Evolutionary conservation across 495 filamentous ascomycete species (phyloP).

Genomic region (Choiromyces venosus): DNA sequence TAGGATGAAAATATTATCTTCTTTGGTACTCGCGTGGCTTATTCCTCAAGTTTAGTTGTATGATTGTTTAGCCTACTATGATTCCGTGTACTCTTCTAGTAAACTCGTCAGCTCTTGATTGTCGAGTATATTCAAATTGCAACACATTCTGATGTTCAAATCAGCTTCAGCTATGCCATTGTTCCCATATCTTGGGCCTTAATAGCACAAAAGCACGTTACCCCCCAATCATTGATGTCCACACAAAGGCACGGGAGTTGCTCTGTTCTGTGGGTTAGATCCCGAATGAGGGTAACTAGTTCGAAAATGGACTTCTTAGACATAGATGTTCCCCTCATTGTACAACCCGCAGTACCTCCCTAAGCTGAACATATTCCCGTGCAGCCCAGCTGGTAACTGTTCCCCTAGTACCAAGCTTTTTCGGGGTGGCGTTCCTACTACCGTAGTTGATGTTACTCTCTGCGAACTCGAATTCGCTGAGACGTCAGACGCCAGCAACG

Average conservation of each 20-base stretch:
- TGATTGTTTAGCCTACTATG: not conserved
- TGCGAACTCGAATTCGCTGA: constrained; percentile 32
- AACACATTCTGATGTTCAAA: not conserved
- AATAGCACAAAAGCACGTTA: not conserved
- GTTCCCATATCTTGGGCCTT: not conserved
- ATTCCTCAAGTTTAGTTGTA: not conserved
- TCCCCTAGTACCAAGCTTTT: constrained; percentile 31
- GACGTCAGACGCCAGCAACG: constrained; percentile 21
- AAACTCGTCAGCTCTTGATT: not conserved
- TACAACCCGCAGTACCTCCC: constrained; percentile 10
- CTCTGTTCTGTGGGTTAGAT: not conserved
- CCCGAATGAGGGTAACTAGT: not conserved
- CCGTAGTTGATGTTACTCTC: not conserved
- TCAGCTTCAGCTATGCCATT: constrained; percentile 2
- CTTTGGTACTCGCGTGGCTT: not conserved
- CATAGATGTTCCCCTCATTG: constrained; percentile 4
- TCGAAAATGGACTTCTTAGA: constrained; percentile 29
- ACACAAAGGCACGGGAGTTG: not conserved
- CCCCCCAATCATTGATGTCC: not conserved
- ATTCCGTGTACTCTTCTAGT: not conserved
- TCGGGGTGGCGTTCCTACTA: constrained; percentile 26
- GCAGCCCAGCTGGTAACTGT: constrained; percentile 23
- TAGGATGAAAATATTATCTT: not conserved
- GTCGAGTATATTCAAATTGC: not conserved
- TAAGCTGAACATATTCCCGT: constrained; percentile 31